Evolutionary conservation across 495 filamentous ascomycete genomes (phyloP).

Genomic region (Jackrogersella multiformis): DNA sequence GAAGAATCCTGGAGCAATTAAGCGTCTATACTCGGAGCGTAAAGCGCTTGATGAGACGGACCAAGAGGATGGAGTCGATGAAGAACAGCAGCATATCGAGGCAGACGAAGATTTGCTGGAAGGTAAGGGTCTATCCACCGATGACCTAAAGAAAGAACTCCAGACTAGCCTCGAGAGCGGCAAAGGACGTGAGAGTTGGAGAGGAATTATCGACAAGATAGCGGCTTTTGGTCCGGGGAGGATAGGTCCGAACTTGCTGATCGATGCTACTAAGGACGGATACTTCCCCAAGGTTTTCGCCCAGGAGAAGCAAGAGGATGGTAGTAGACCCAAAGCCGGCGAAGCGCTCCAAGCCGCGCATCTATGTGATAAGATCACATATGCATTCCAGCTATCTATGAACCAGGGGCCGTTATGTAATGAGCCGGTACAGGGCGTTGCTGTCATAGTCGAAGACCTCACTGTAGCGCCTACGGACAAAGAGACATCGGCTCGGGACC

Average conservation of each 20-base stretch:
- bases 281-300: conserved; percentile 78
- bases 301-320: conserved; percentile 48
- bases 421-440: conserved; percentile 92
- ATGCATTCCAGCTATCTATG: conserved; percentile 95
- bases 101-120: conserved; percentile 60
- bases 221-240: conserved; percentile 88
- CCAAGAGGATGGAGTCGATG: conserved; percentile 49
- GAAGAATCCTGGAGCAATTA: conserved; percentile 81
- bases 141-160: conserved; percentile 80
- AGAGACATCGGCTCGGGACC: conserved; percentile 67
- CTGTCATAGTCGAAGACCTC: conserved; percentile 88
- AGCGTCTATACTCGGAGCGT: conserved; percentile 76
- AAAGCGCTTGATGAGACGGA: conserved; percentile 56
- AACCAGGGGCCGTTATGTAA: conserved; percentile 89
- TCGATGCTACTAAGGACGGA: conserved; percentile 80
- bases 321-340: conserved; percentile 47
- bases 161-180: conserved; percentile 68
- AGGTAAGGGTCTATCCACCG: conserved; percentile 67
- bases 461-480: conserved; percentile 66
- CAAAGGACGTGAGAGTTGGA: conserved; percentile 80
- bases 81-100: conserved; percentile 55
- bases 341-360: conserved; percentile 73
- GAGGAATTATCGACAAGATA: conserved; percentile 79
- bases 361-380: conserved; percentile 87
- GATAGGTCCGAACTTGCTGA: conserved; percentile 86